These are phyloP conservation scores for Panaeolus papilionaceus DNA, from an alignment of 768 basidiomycete genomes.

Conservation along the genomic window DNA sequence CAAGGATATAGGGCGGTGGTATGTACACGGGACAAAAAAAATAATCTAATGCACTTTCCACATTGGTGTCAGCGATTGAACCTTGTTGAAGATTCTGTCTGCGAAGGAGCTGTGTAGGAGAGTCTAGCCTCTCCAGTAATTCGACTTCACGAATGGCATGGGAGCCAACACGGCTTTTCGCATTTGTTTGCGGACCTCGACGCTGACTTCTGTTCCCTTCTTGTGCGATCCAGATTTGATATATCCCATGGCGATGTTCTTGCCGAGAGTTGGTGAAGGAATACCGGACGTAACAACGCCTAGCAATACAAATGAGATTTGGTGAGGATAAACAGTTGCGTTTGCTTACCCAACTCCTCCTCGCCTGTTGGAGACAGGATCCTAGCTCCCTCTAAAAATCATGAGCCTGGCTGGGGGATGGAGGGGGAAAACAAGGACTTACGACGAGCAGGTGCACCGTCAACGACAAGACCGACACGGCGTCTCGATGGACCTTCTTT, in stretches of 20 bases:
- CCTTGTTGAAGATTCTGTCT: not conserved
- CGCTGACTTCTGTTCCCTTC: conserved; percentile 84
- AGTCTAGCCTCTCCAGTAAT: conserved; percentile 73
- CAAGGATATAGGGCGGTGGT: not conserved
- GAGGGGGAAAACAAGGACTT: conserved; percentile 34
- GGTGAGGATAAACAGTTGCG: conserved; percentile 20
- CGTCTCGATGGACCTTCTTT: conserved; percentile 79
- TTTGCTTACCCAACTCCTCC: conserved; percentile 64
- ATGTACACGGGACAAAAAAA: not conserved
- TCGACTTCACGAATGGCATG: conserved; percentile 89
- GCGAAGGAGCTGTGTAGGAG: not conserved
- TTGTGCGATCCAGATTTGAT: conserved; percentile 78
- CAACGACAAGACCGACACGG: conserved; percentile 83
- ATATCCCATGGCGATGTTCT: conserved; percentile 98
- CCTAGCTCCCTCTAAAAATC: conserved; percentile 72
- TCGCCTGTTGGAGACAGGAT: conserved; percentile 63
- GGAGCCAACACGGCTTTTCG: conserved; percentile 75
- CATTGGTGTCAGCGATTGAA: not conserved
- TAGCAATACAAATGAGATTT: conserved; percentile 28
- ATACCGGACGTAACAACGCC: conserved; percentile 93
- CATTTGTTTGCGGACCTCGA: conserved; percentile 85
- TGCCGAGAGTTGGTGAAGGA: conserved; percentile 86
- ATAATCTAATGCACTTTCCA: not conserved
- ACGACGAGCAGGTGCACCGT: conserved; percentile 89
- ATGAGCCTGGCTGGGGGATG: not conserved